Conservation (phyloP, 192 early-diverging fungal genomes). For the Pilobolus umbonatus region DNA sequence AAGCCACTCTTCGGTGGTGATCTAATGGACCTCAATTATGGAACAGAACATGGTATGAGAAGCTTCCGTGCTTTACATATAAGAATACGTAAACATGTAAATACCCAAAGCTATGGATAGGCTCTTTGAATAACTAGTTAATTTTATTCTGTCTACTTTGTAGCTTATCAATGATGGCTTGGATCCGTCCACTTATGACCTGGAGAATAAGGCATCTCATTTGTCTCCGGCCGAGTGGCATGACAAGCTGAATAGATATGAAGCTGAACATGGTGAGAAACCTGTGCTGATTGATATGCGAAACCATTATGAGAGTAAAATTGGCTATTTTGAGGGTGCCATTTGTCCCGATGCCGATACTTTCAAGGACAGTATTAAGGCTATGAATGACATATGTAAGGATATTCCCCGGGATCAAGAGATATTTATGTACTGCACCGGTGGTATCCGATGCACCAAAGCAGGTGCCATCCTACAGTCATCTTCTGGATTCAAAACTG, state of each 20-base stretch:
- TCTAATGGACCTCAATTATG: constrained; percentile 58
- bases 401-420: constrained; percentile 49
- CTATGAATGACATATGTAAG: constrained; percentile 56
- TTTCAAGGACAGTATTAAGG: constrained; percentile 62
- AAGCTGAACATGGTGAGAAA: constrained; percentile 29
- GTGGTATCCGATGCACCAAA: constrained; percentile 74
- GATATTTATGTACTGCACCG: constrained; percentile 80
- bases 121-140: not conserved
- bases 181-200: constrained; percentile 44
- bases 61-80: constrained; percentile 68
- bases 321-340: constrained; percentile 68
- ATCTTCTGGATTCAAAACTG: constrained; percentile 54
- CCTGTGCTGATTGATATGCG: constrained; percentile 72
- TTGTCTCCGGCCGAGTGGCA: constrained; percentile 67
- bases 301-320: constrained; percentile 71
- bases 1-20: constrained; percentile 27
- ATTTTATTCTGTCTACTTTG: not conserved
- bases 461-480: constrained; percentile 72
- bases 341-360: constrained; percentile 68
- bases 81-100: constrained; percentile 57
- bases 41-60: constrained; percentile 49
- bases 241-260: constrained; percentile 39
- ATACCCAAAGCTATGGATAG: too few species aligned
- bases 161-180: constrained; percentile 59
- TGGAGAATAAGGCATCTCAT: constrained; percentile 60